Percentiles rank a stretch among this genome's conserved stretches.
phyloP scores from a whole-genome alignment of 2,329 filamentous ascomycete species.

The Hypomyces perniciosus region DNA sequence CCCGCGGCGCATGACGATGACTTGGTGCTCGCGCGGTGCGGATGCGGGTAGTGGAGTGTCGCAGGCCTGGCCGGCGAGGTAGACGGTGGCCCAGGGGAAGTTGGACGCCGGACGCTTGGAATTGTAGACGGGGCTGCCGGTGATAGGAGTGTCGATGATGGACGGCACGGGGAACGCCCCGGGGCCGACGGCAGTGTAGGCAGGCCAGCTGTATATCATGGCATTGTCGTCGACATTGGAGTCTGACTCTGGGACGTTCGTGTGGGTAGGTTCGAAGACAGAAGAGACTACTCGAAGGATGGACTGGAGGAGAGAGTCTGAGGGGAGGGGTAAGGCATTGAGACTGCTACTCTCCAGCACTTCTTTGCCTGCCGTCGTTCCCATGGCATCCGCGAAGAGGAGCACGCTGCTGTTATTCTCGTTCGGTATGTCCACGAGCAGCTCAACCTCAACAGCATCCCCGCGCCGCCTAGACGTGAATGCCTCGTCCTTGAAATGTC shows the following conservation, averaged over 20 bases:
- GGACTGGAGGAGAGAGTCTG: slow-evolving; percentile 40
- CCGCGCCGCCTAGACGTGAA: slow-evolving; percentile 74
- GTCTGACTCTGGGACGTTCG: slow-evolving; percentile 25
- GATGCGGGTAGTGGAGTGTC: slow-evolving; percentile 47
- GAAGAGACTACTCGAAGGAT: slow-evolving; percentile 42
- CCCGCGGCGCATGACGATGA: slow-evolving; percentile 77
- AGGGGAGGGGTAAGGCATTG: slow-evolving; percentile 16
- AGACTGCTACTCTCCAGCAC: slow-evolving; percentile 4
- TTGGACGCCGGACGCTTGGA: slow-evolving; percentile 30
- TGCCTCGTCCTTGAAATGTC: slow-evolving; percentile 73
- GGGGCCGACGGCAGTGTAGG: slow-evolving; percentile 46
- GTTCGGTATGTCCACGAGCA: slow-evolving; percentile 38
- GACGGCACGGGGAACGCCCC: slow-evolving; percentile 67
- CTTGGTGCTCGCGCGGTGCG: slow-evolving; percentile 55
- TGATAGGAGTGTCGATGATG: slow-evolving; percentile 49
- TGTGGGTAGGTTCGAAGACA: slow-evolving; percentile 33
- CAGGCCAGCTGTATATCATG: slow-evolving; percentile 45
- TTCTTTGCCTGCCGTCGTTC: neutral
- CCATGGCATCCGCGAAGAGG: neutral
- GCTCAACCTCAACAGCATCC: slow-evolving; percentile 65
- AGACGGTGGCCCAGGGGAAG: slow-evolving; percentile 65
- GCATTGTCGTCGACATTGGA: slow-evolving; percentile 20
- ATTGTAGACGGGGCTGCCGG: slow-evolving; percentile 37
- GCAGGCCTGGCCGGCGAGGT: slow-evolving; percentile 66
- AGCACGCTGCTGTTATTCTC: slow-evolving; percentile 22